Evolutionary conservation across 208 protist species (phyloP).

Genomic region (Trypanosoma conorhini): DNA sequence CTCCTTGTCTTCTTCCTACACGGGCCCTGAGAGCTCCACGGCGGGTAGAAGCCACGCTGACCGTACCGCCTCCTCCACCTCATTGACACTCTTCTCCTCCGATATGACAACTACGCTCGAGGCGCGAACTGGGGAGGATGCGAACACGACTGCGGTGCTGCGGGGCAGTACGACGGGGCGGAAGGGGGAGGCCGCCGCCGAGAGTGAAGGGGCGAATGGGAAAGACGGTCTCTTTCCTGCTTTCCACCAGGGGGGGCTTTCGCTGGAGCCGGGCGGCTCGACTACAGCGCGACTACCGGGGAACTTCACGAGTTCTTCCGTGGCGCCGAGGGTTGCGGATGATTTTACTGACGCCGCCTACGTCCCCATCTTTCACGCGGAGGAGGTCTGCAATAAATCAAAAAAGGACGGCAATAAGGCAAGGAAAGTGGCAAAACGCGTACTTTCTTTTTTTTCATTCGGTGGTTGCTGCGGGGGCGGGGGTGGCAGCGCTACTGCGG

Average conservation of each 20-base stretch:
- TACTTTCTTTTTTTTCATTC: constrained; percentile 9
- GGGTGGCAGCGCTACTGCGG: not conserved
- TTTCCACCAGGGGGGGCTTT: not conserved
- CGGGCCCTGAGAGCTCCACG: not conserved
- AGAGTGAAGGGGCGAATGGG: not conserved
- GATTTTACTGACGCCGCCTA: not conserved
- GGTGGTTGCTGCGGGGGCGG: not conserved
- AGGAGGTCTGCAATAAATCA: constrained; percentile 1
- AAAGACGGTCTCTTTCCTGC: not conserved
- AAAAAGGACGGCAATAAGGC: not conserved
- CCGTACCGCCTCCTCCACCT: not conserved
- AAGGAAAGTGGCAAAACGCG: constrained; percentile 2
- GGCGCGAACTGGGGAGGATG: not conserved
- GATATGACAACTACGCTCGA: not conserved
- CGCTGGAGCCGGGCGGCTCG: not conserved
- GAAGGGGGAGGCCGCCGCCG: not conserved
- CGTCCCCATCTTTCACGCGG: constrained; percentile 25
- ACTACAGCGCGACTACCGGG: not conserved
- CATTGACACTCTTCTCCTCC: not conserved
- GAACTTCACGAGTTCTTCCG: not conserved
- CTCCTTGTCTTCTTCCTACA: not conserved
- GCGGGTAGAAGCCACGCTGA: not conserved
- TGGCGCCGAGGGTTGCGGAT: not conserved
- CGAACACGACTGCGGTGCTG: not conserved
- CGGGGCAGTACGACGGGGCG: not conserved